Conservation (phyloP, 73 alveolate species). For the Tetrahymena borealis region DNA sequence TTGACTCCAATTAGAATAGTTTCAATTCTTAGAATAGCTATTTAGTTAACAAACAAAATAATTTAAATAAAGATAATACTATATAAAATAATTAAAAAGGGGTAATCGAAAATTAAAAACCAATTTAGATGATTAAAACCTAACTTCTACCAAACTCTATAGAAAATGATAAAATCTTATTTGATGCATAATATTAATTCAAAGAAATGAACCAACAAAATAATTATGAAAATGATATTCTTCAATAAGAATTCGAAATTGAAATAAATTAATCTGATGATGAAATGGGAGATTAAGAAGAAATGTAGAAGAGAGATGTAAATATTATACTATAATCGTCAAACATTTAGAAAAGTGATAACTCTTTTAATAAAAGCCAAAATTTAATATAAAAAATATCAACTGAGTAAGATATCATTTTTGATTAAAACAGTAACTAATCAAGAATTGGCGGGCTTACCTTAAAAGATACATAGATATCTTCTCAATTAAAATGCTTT, state of each 20-base stretch:
- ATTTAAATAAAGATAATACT: neutral
- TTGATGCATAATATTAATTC: neutral
- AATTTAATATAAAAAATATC: neutral
- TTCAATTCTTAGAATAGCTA: neutral
- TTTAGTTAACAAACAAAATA: neutral
- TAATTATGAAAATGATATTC: neutral
- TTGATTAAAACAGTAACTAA: neutral
- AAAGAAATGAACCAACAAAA: neutral
- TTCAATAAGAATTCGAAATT: neutral
- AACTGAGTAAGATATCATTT: neutral
- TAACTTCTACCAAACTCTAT: neutral
- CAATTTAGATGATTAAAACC: neutral
- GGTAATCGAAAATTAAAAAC: neutral
- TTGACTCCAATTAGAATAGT: no score
- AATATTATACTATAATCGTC: no score
- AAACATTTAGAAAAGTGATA: no score
- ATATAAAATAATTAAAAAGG: neutral
- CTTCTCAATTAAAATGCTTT: neutral
- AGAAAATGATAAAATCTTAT: neutral
- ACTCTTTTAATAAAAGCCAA: neutral
- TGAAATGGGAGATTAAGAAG: no score
- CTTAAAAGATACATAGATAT: neutral
- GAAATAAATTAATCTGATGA: neutral
- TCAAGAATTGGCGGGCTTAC: neutral
- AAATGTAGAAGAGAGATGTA: no score